Base-by-base conservation (phyloP, 768 basidiomycete species). In the Collybiopsis confluens region DNA sequence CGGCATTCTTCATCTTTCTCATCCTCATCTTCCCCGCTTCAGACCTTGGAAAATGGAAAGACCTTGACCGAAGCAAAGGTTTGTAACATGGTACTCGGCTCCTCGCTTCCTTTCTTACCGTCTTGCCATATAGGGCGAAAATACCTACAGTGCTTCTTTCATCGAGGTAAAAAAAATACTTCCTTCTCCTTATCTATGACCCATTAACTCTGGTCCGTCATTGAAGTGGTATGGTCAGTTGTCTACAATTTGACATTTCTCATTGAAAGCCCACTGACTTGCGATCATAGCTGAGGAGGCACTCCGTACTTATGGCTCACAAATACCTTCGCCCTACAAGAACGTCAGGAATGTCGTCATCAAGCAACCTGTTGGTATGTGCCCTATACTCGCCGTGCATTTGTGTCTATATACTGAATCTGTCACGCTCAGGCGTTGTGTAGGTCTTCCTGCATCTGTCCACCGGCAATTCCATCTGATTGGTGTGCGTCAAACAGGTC, bases 11-110 rank as follows among this genome's bases (percentile, higher is more conserved):
- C n/a, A 13, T 27, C 44, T 36, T 36, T 20, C n/a, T 46, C 16
- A 52, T 13, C 54, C 65, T 59, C 37, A 55, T 42, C 35, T 45
- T 48, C 35, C 43, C 23, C 28, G 55, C 52, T 35, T 36, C 67
- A 92, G 91, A 95, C 92, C 5, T 71, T 94, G 56, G 97, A 99
- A 73, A 99, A 99, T 63, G 97, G 97, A 33, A 99, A 98, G 72
- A 79, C 93, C 7, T 72, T 97, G 41, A 72, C 75, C 0, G 94
- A 98, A 59, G 90, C 82, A 33, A 88, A 90, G 80, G 90, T 88
- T 57, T 38, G 26, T 52, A 26, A 36, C 21, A 26, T 6, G 20
- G 11, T 41, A 35, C 28, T 30, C 23, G 2, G 24, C 21, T n/a
- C 30, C 18, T 15, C 23, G 6, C 15, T 52, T 2, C 9, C 26